These are phyloP conservation scores for Lepiota subincarnata DNA, from an alignment of 768 basidiomycete genomes.

Conservation along the genomic window DNA sequence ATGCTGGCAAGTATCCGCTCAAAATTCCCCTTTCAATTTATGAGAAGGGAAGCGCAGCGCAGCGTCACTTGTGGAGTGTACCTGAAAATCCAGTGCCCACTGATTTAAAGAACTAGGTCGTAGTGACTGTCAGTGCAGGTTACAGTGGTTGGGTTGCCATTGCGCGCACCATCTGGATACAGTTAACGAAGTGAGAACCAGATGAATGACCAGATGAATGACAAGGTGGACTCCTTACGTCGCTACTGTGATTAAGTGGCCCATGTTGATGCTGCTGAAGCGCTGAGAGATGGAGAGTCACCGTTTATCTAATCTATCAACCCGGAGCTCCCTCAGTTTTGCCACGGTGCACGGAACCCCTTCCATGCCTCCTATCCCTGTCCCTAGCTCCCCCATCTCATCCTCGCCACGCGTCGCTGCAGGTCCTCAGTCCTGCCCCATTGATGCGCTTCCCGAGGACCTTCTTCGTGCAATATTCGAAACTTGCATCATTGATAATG, in stretches of 20 bases:
- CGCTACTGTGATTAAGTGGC: constrained; percentile 83
- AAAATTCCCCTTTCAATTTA: constrained; percentile 71
- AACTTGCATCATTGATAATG: too few species aligned
- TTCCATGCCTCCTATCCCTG: too few species aligned
- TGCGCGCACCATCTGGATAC: constrained; percentile 28
- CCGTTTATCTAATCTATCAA: too few species aligned
- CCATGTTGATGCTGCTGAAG: constrained; percentile 40
- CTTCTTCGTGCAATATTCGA: too few species aligned
- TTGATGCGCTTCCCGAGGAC: too few species aligned
- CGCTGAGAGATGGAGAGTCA: background rate
- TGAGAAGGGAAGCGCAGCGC: background rate
- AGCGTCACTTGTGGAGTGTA: constrained; percentile 22
- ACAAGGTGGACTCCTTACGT: constrained; percentile 49
- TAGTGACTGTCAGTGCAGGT: constrained; percentile 5
- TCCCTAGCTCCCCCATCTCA: too few species aligned
- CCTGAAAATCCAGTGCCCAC: constrained; percentile 96
- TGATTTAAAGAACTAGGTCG: constrained; percentile 82
- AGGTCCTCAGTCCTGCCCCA: too few species aligned
- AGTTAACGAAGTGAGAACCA: background rate
- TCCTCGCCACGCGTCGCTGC: too few species aligned
- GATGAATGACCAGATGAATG: background rate
- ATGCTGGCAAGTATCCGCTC: constrained; percentile 90
- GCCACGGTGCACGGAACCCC: too few species aligned
- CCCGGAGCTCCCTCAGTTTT: too few species aligned
- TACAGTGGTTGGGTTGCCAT: background rate